phyloP scores from a whole-genome alignment of 306 rosid species.

The Alnus glutinosa region DNA sequence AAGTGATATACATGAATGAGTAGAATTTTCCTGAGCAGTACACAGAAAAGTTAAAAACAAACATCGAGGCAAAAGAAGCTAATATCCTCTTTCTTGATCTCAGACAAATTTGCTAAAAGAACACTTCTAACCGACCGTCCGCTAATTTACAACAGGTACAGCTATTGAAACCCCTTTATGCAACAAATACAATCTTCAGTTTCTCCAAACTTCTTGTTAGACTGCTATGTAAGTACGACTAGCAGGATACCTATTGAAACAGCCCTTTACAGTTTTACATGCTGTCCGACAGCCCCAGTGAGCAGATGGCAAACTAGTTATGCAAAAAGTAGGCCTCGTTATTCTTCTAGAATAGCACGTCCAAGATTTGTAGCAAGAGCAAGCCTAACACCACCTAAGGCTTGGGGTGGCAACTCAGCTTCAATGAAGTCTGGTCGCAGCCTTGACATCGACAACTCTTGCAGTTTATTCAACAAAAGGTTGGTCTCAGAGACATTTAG shows the following conservation, averaged over 20 bases:
- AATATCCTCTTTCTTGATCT: not conserved
- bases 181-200: not conserved
- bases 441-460: slow-evolving; percentile 76
- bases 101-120: not conserved
- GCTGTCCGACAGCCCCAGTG: not conserved
- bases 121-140: not conserved
- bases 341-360: slow-evolving; percentile 79
- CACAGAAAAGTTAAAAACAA: not conserved
- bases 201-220: not conserved
- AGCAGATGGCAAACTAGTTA: not conserved
- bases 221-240: not conserved
- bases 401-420: slow-evolving; percentile 58
- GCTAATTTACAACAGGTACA: slow-evolving; percentile 9
- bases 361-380: slow-evolving; percentile 90
- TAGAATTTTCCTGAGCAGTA: not conserved
- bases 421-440: slow-evolving; percentile 62
- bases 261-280: not conserved
- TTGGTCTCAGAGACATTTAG: slow-evolving; percentile 70
- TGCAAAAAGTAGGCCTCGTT: not conserved
- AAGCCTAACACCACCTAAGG: slow-evolving; percentile 64
- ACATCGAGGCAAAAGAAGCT: not conserved
- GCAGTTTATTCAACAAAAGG: slow-evolving; percentile 78
- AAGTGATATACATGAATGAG: not conserved
- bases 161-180: not conserved
- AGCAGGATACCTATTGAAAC: not conserved